Evolutionary conservation across 805 yeast species (phyloP).

Genomic region (Candida insectorum): DNA sequence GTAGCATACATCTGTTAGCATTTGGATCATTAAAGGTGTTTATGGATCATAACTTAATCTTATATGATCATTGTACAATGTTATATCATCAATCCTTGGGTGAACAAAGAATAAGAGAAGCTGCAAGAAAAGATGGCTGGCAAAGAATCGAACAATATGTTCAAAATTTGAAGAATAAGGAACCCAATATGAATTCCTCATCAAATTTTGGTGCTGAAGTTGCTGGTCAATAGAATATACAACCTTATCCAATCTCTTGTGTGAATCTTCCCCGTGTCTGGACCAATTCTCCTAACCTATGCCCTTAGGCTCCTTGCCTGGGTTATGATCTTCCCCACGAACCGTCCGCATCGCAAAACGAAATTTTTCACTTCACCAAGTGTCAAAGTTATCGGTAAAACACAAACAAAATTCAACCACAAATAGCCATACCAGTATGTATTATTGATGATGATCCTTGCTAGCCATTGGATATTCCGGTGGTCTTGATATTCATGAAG

Average conservation of each 20-base stretch:
- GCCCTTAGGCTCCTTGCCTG: no score
- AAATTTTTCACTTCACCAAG: no score
- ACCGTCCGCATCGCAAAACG: no score
- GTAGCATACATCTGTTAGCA: constrained; percentile 87
- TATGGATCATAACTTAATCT: constrained; percentile 85
- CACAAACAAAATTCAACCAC: no score
- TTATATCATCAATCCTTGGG: constrained; percentile 76
- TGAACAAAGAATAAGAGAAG: constrained; percentile 64
- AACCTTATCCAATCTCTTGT: no score
- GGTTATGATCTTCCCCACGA: no score
- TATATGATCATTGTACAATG: constrained; percentile 91
- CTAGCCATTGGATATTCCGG: constrained; percentile 11
- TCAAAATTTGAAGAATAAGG: constrained; percentile 1
- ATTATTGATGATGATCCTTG: constrained; percentile 23
- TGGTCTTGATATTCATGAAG: constrained; percentile 18
- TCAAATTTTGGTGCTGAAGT: constrained; percentile 5
- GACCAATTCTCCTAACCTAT: no score
- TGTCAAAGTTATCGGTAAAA: no score
- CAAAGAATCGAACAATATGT: constrained; percentile 51
- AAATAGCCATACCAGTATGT: no score
- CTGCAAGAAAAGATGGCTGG: constrained; percentile 69
- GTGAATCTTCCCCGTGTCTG: no score
- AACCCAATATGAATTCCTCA: constrained; percentile 2
- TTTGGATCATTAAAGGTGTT: constrained; percentile 87
- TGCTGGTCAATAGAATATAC: constrained; percentile 9